Evolutionary conservation across 768 basidiomycete genomes (phyloP), one percentile per base, ranked within the genome.

Genomic region (Agaricus sinodeliciosus): DNA sequence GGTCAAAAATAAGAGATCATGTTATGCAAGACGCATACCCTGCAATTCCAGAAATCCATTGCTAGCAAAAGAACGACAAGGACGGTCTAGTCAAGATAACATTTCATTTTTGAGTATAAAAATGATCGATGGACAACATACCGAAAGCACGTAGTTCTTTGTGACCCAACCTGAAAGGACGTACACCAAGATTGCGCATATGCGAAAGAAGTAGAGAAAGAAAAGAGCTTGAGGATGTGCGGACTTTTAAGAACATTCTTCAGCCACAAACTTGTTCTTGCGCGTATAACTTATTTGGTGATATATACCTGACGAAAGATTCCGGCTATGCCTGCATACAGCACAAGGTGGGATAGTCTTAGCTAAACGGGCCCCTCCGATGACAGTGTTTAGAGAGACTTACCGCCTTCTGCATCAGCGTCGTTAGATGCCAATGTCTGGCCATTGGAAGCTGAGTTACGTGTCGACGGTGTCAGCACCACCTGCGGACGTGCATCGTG

Each of bases 41-140:
- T 75, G 59, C 91, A 93, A 61, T 95, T 97, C 96, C 95, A 99
- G 67, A 99, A 99, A 70, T 99, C 96, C 81, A 95, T 87, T 0
- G 94, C 89, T 22, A 99, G 80, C 13, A 99, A 74, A 1, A 97
- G 85, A 18, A 98, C 96, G 0, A 98, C 95, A 8, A 81, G 68
- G 3, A 99, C 94, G 22, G 94, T 95, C 76, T 77, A 44, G 16
- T 9, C 45, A 27, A 12, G 12, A 22, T 22, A 22, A 31, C 11
- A 31, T 31, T 31, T 41, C 8, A n/a, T 4, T 40, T 43, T 18
- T 15, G 19, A 39, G 49, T 6, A 5, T 41, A 41, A 19, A 16
- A 4, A 15, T 41, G 27, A 69, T 18, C 9, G 6, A 47, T 11
- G 31, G 2, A 25, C 26, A 22, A 61, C 90, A 60, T 55, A 95